These are phyloP conservation scores for Trametes cubensis DNA, from an alignment of 768 basidiomycete genomes.

Conservation along the genomic window DNA sequence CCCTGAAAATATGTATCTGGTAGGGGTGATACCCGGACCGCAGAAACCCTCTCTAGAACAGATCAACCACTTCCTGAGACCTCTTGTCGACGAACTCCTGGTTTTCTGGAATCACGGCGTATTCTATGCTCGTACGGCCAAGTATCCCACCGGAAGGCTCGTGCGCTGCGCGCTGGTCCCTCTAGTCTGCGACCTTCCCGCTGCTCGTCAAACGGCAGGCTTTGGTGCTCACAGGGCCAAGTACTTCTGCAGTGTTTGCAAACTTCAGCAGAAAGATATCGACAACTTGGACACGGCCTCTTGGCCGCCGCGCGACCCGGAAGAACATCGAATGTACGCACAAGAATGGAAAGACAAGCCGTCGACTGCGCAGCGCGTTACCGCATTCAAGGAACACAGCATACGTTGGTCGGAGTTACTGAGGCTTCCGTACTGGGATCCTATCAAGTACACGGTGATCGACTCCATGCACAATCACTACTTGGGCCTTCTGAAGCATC, in stretches of 20 bases:
- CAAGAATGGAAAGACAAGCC: no score
- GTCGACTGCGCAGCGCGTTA: no score
- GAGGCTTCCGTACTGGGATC: no score
- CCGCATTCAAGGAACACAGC: no score
- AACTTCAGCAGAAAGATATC: neutral
- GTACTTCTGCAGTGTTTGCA: constrained; percentile 17
- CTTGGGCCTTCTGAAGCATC: no score
- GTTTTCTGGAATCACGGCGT: constrained; percentile 39
- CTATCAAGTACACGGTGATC: no score
- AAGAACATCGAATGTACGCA: no score
- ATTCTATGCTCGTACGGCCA: constrained; percentile 31
- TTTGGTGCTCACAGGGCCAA: neutral
- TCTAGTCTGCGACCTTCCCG: constrained; percentile 41
- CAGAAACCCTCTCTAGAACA: constrained; percentile 37
- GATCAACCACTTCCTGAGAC: constrained; percentile 42
- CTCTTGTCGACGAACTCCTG: constrained; percentile 41
- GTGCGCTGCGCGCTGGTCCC: constrained; percentile 36
- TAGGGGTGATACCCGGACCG: constrained; percentile 46
- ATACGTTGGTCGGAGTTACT: no score
- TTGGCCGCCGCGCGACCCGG: no score
- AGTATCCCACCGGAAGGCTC: constrained; percentile 31
- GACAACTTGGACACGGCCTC: constrained; percentile 6
- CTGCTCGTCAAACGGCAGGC: constrained; percentile 3
- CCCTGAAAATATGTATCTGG: constrained; percentile 42
- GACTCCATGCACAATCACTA: no score